phyloP scores from a whole-genome alignment of 306 rosid genomes.

The Astragalus membranaceus region DNA sequence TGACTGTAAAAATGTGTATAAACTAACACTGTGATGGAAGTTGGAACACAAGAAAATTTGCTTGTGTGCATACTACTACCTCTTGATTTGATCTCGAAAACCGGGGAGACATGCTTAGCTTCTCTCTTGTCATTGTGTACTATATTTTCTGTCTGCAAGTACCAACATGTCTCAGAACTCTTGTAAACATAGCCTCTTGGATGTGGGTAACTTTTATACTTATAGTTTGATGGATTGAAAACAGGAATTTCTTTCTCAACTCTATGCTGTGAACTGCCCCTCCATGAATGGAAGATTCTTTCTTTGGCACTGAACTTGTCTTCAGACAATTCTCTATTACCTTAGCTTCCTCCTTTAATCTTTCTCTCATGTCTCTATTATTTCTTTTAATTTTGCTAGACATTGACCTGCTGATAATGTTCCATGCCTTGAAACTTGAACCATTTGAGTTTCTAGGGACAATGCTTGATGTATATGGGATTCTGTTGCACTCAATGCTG shows the following conservation, averaged over 20 bases:
- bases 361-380: conserved; percentile 52
- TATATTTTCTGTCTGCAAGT: conserved; percentile 30
- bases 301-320: conserved; percentile 38
- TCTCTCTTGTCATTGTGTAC: conserved; percentile 27
- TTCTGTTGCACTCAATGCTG: conserved; percentile 71
- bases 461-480: conserved; percentile 30
- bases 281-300: conserved; percentile 39
- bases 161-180: conserved; percentile 39
- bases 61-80: conserved; percentile 29
- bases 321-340: conserved; percentile 76
- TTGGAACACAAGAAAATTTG: conserved; percentile 50
- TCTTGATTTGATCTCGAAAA: conserved; percentile 56
- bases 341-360: conserved; percentile 63
- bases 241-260: conserved; percentile 58
- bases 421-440: conserved; percentile 31
- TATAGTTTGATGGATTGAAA: conserved; percentile 70
- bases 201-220: conserved; percentile 67
- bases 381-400: conserved; percentile 39
- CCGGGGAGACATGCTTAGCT: conserved; percentile 39
- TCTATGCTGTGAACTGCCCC: conserved; percentile 17
- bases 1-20: background rate
- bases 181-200: conserved; percentile 28
- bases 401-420: conserved; percentile 25
- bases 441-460: conserved; percentile 26
- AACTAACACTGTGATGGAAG: conserved; percentile 32